Evolutionary conservation across 1,284 basidiomycete genomes (phyloP).

Genomic region (Hemileia vastatrix): DNA sequence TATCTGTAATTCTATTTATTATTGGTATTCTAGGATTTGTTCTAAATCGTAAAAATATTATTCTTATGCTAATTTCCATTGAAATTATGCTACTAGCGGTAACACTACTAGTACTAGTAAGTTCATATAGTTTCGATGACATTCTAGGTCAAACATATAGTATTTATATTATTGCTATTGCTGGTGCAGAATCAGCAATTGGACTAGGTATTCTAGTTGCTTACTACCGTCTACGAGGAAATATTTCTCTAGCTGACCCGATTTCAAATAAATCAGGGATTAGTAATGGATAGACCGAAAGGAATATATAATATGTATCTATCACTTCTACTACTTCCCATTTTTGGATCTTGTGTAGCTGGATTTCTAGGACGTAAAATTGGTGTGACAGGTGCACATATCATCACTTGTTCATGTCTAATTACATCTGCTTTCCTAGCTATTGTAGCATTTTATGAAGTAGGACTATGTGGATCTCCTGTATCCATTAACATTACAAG

Average conservation of each 20-base stretch:
- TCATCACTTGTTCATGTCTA: conserved; percentile 41
- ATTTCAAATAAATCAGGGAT: no score
- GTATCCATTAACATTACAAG: conserved; percentile 41
- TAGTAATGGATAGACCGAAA: not conserved
- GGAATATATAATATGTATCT: conserved; percentile 46
- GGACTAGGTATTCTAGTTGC: conserved; percentile 45
- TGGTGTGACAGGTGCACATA: conserved; percentile 42
- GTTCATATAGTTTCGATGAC: conserved; percentile 44
- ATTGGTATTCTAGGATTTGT: conserved; percentile 45
- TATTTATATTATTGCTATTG: conserved; percentile 45
- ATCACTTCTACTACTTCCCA: conserved; percentile 41
- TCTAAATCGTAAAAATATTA: conserved; percentile 46
- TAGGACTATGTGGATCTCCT: conserved; percentile 42
- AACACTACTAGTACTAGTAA: conserved; percentile 43
- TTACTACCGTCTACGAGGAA: conserved; percentile 41
- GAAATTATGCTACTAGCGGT: conserved; percentile 46
- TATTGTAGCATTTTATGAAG: conserved; percentile 45
- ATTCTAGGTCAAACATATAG: conserved; percentile 45
- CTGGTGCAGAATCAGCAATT: conserved; percentile 45
- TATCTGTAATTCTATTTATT: conserved; percentile 45
- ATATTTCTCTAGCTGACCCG: conserved; percentile 38
- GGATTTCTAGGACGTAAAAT: conserved; percentile 45
- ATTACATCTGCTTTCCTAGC: conserved; percentile 38
- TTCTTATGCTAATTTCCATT: conserved; percentile 46
- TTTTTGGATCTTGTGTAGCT: conserved; percentile 40